A percentile compares a stretch with the other conserved stretches of the same genome.
Evolutionary conservation across 2,329 filamentous ascomycete genomes (phyloP).

Genomic region (Pyrenochaeta sp.): DNA sequence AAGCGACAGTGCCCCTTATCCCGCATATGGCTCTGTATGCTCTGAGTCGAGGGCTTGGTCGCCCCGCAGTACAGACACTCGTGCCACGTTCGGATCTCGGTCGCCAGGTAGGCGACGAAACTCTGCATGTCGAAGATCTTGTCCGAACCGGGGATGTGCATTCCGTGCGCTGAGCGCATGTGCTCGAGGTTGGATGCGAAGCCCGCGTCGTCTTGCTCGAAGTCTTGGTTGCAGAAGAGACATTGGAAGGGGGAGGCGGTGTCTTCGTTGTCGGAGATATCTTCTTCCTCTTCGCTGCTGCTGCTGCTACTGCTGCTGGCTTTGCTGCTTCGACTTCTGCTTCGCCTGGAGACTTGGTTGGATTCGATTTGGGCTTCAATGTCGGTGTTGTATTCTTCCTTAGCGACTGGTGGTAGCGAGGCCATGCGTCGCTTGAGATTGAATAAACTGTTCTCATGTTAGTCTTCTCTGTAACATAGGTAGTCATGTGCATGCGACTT

Average conservation of each 20-base stretch:
- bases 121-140: slow-evolving; percentile 33
- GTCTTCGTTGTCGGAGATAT: background rate
- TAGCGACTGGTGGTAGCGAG: too few relatives aligned
- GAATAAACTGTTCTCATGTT: too few relatives aligned
- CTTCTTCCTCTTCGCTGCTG: background rate
- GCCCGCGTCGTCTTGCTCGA: slow-evolving; percentile 4
- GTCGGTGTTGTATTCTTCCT: too few relatives aligned
- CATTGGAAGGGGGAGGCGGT: slow-evolving; percentile 19
- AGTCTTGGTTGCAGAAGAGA: slow-evolving; percentile 37
- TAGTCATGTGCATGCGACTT: too few relatives aligned
- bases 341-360: background rate
- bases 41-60: slow-evolving; percentile 25
- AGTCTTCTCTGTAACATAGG: too few relatives aligned
- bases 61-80: slow-evolving; percentile 48
- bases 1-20: slow-evolving; percentile 47
- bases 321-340: slow-evolving; percentile 1
- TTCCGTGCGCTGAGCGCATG: slow-evolving; percentile 35
- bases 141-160: slow-evolving; percentile 36
- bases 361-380: background rate
- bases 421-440: too few relatives aligned
- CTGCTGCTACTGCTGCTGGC: slow-evolving; percentile 1
- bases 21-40: slow-evolving; percentile 46
- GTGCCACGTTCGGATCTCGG: slow-evolving; percentile 31
- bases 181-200: slow-evolving; percentile 42
- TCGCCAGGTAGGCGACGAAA: slow-evolving; percentile 42